Evolutionary conservation across 441 rosid genomes (phyloP), one percentile per base, ranked within the genome.

Genomic region (Euphorbia celastroides): DNA sequence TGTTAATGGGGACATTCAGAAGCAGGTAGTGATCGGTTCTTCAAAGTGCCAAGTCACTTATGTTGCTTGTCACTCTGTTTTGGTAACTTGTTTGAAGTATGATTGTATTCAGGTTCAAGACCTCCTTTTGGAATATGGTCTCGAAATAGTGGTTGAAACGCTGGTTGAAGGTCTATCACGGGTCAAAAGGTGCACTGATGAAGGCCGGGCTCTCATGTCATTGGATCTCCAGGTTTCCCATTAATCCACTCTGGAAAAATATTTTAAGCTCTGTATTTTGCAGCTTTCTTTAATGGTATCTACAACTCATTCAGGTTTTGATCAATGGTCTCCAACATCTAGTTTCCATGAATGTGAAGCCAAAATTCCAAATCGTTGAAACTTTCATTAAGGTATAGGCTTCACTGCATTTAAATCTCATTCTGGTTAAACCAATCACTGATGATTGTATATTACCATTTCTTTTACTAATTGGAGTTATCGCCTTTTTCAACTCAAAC

Each of bases 141-240:
- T 95, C 17, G 97, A 90, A 74, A 88, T 95, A 65, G 87, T 95
- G 65, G 89, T 93, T 16, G 98, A 92, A 79, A 85, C 89, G 70
- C 97, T 95, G 14, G 75, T 86, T 28, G 99, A 95, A 83, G 99
- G 98, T 68, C 81, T 95, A 71, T 90, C 99, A 41, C 82, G 98
- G 65, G 92, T 95, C 72, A 95, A 88, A 83, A 86, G 86, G 79
- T 95, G 99, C 62, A 83, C 89, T 26, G 93, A 95, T 77, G 97
- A 87, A 84, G 99, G 99, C 69, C 87, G 98, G 48, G 97, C 84
- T 80, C 92, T 92, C 74, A 90, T 95, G 99, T 90, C 88, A 52
- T 76, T 95, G 65, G 99, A 92, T 84, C 82, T 85, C 72, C 99
- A 95, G 99, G 99, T 92, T 68, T 32, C 22, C 56, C 5, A 5